Evolutionary conservation across 1,284 basidiomycete genomes (phyloP).

Genomic region (Ustilago crameri): DNA sequence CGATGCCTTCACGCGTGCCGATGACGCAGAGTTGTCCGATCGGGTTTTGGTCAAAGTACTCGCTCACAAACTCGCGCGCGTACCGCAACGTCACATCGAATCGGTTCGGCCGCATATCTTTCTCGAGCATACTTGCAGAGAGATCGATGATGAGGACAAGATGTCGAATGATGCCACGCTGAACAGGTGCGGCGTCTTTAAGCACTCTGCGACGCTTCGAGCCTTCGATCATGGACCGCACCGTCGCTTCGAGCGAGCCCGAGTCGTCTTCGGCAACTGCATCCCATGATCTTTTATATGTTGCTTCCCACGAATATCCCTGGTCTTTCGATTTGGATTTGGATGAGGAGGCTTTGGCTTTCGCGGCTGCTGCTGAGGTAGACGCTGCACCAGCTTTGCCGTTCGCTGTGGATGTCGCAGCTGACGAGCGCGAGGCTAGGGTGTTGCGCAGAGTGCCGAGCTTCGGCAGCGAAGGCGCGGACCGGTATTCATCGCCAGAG

Average conservation of each 20-base stretch:
- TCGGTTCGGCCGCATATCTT: slow-evolving; percentile 92
- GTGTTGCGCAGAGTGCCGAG: slow-evolving; percentile 23
- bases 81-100: slow-evolving; percentile 83
- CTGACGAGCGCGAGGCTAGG: slow-evolving; percentile 14
- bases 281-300: slow-evolving; percentile 94
- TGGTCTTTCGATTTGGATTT: slow-evolving; percentile 51
- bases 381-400: slow-evolving; percentile 23
- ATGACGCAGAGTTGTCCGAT: slow-evolving; percentile 78
- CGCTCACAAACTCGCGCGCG: slow-evolving; percentile 80
- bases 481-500: slow-evolving; percentile 49
- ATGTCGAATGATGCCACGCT: slow-evolving; percentile 95
- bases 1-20: slow-evolving; percentile 64
- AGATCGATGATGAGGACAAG: slow-evolving; percentile 89
- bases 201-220: slow-evolving; percentile 75
- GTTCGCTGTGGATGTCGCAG: slow-evolving; percentile 12
- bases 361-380: slow-evolving; percentile 12
- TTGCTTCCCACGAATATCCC: slow-evolving; percentile 91
- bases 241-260: slow-evolving; percentile 88
- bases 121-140: slow-evolving; percentile 90
- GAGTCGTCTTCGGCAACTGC: slow-evolving; percentile 94
- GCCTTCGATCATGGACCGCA: slow-evolving; percentile 86
- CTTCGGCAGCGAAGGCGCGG: slow-evolving; percentile 34
- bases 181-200: slow-evolving; percentile 84
- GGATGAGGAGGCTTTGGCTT: slow-evolving; percentile 7
- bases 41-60: slow-evolving; percentile 99